Percentiles rank a stretch among this genome's conserved stretches.
Evolutionary conservation across 225 moss, liverwort and hornwort genomes (phyloP).

Genomic region (Bryum argenteum): DNA sequence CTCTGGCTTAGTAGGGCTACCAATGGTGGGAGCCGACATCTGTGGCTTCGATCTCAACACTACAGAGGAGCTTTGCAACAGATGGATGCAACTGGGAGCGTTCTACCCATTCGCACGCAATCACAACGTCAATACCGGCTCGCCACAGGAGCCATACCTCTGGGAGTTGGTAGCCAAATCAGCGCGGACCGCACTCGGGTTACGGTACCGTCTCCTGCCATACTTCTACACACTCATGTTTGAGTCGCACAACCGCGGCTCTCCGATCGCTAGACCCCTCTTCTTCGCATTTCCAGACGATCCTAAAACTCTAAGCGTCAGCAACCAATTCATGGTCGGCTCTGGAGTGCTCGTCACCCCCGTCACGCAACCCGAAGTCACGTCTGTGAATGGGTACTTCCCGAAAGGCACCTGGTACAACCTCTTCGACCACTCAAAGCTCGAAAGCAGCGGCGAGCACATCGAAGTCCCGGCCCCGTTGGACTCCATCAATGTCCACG

Average conservation of each 20-base stretch:
- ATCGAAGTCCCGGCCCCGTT: conserved; percentile 34
- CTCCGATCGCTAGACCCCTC: conserved; percentile 64
- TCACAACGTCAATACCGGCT: conserved; percentile 35
- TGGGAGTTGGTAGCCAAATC: conserved; percentile 65
- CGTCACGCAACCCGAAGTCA: conserved; percentile 30
- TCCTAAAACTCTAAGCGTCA: conserved; percentile 28
- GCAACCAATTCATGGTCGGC: conserved; percentile 58
- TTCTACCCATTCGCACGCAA: conserved; percentile 85
- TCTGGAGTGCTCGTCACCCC: conserved; percentile 49
- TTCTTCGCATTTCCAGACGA: conserved; percentile 59
- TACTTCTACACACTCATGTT: conserved; percentile 72
- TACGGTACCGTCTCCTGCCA: conserved; percentile 81
- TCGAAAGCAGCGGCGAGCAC: conserved; percentile 24
- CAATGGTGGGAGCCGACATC: conserved; percentile 91
- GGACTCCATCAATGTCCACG: conserved; percentile 52
- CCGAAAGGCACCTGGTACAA: conserved; percentile 63
- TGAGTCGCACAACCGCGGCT: conserved; percentile 67
- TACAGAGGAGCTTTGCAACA: conserved; percentile 71
- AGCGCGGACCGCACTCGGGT: conserved; percentile 43
- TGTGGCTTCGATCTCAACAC: conserved; percentile 69
- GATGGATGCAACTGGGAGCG: conserved; percentile 83
- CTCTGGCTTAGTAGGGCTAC: conserved; percentile 68
- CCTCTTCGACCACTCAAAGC: conserved; percentile 37
- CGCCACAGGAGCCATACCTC: conserved; percentile 60
- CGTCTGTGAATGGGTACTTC: conserved; percentile 49